Conservation (phyloP, 169 alveolate species). For the Prorocentrum cordatum region DNA sequence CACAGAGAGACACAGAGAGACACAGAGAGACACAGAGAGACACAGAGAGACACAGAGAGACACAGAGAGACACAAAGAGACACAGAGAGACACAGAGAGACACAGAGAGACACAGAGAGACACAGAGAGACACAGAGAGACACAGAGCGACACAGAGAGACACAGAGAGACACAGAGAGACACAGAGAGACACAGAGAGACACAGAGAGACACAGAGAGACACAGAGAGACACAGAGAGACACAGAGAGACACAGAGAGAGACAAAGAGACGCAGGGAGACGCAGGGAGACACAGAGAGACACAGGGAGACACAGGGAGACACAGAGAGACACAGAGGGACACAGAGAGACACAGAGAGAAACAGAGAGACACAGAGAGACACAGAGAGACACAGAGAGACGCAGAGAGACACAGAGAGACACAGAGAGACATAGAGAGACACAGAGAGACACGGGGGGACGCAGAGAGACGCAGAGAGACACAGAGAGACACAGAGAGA, state of each 20-base stretch:
- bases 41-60: constrained; percentile 1
- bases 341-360: neutral
- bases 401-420: constrained; percentile 1
- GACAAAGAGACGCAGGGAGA: neutral
- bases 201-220: constrained; percentile 1
- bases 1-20: constrained; percentile 5
- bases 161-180: neutral
- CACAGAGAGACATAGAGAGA: constrained; percentile 4
- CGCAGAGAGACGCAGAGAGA: neutral
- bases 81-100: neutral
- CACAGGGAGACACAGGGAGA: neutral
- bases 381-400: constrained; percentile 7
- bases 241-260: constrained; percentile 1
- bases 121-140: neutral
- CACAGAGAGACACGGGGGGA: neutral
- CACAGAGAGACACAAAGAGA: neutral
- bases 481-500: constrained; percentile 9
- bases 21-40: neutral
- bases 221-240: neutral
- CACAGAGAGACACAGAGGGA: neutral
- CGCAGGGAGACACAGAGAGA: neutral
- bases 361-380: constrained; percentile 1
- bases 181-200: constrained; percentile 5
- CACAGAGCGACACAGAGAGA: neutral
- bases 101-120: constrained; percentile 9